Evolutionary conservation across 768 basidiomycete genomes (phyloP), one percentile per base, ranked within the genome.

Genomic region (Suillus lakei): DNA sequence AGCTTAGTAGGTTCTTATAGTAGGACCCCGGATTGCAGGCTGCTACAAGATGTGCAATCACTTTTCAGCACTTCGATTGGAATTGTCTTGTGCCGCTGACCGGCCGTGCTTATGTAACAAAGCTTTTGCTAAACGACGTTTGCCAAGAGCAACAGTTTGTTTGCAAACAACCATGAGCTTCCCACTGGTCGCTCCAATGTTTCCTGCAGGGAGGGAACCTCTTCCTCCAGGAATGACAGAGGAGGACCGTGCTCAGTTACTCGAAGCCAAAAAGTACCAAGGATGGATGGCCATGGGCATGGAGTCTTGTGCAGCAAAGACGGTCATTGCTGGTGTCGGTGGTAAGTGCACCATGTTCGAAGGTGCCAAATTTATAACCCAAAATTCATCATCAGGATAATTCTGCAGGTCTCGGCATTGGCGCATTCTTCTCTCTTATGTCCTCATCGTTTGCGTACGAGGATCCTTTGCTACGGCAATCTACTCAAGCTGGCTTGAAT

Each of bases 371-470:
- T 34, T 36, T 26, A 63, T 44, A 64, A 60, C 65, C 44, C 63
- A 55, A 61, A 60, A 51, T 61, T 61, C 63, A 60, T 44, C 34
- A 61, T 30, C 64, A 66, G 26, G 10, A 58, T n/a, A 2, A 50
- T 36, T 32, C 12, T 12, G 30, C 68, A 98, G 96, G 97, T 55
- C 89, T 99, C 70, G 96, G 86, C 13, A 85, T 98, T 50, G 97
- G 97, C 66, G 96, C 91, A 38, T 96, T 98, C 83, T 94, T 99
- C 81, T 95, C 95, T 2, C 84, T 98, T 66, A 98, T 99, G 97
- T 94, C 93, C 39, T 84, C 95, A 23, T 94, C 95, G 34, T 96
- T 99, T 75, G 91, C 91, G 39, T 97, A 98, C 74, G 97, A 98
- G 76, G 96, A 98, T 76, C 96, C 96, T 13, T 80, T 94, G 53